phyloP scores from a whole-genome alignment of 2,329 filamentous ascomycete genomes.

The Colletotrichum costaricense region DNA sequence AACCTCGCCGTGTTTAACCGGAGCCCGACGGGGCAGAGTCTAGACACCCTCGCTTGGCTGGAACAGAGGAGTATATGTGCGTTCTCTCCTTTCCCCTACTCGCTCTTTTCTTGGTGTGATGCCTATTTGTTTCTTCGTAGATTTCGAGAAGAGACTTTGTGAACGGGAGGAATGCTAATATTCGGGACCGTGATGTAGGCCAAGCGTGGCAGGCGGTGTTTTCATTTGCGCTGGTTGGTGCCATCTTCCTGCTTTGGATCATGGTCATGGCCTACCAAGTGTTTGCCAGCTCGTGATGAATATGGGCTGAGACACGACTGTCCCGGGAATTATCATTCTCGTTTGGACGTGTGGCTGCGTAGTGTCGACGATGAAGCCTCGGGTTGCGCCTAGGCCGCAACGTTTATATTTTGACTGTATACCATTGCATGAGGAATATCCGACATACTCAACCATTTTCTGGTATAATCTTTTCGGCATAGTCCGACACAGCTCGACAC shows the following conservation, averaged over 20 bases:
- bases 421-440: neutral
- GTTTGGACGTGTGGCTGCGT: too few relatives aligned
- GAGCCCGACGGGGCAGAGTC: conserved; percentile 60
- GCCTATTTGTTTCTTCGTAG: neutral
- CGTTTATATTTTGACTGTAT: neutral
- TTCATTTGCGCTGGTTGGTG: conserved; percentile 70
- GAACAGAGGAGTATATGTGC: conserved; percentile 73
- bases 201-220: conserved; percentile 75
- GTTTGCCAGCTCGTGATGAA: conserved; percentile 51
- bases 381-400: neutral
- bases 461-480: neutral
- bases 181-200: conserved; percentile 50
- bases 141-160: too few relatives aligned
- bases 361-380: neutral
- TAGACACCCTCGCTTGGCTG: conserved; percentile 71
- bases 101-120: neutral
- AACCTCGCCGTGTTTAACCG: conserved; percentile 66
- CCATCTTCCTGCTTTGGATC: conserved; percentile 73
- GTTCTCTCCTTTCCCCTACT: conserved; percentile 42
- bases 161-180: neutral
- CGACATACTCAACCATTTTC: neutral
- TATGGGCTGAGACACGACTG: neutral
- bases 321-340: too few relatives aligned
- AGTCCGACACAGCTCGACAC: neutral
- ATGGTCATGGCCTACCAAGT: conserved; percentile 76